Conservation (phyloP, 2,329 filamentous ascomycete genomes). For the Talaromyces verruculosus region DNA sequence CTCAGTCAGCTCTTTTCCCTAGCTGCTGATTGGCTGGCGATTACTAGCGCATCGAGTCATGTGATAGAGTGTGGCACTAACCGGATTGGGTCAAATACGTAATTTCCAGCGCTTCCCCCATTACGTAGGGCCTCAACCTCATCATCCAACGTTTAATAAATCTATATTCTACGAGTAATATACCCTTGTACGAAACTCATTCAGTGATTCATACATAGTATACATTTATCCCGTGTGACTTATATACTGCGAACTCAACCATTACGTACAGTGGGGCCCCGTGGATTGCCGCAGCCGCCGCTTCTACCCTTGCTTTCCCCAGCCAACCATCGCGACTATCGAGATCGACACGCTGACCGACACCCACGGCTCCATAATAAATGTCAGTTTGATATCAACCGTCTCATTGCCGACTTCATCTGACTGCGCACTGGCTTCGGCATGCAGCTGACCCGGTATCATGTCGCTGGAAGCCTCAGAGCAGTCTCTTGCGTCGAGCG, state of each 20-base stretch:
- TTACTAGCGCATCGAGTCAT: not conserved
- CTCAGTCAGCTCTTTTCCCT: too few species aligned
- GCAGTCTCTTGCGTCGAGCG: slow-evolving; percentile 22
- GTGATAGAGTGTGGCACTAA: not conserved
- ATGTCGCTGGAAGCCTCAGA: slow-evolving; percentile 24
- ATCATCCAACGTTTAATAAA: not conserved
- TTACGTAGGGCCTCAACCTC: not conserved
- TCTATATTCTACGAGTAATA: not conserved
- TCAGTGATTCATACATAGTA: not conserved
- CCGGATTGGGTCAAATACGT: not conserved
- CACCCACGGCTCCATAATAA: slow-evolving; percentile 3
- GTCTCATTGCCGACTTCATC: slow-evolving; percentile 4
- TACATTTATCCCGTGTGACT: not conserved
- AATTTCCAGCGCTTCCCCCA: not conserved
- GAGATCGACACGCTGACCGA: not conserved
- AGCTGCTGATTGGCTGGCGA: slow-evolving; percentile 10
- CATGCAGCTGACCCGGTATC: slow-evolving; percentile 20
- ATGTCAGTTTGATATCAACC: not conserved
- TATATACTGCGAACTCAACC: not conserved
- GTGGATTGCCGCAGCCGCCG: slow-evolving; percentile 16
- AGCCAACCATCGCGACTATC: slow-evolving; percentile 11
- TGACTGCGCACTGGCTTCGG: slow-evolving; percentile 17
- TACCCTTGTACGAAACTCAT: not conserved
- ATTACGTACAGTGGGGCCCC: slow-evolving; percentile 14
- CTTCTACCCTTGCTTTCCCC: slow-evolving; percentile 11